Evolutionary conservation across 495 filamentous ascomycete species (phyloP).

Genomic region (Penicillium crystallinum): DNA sequence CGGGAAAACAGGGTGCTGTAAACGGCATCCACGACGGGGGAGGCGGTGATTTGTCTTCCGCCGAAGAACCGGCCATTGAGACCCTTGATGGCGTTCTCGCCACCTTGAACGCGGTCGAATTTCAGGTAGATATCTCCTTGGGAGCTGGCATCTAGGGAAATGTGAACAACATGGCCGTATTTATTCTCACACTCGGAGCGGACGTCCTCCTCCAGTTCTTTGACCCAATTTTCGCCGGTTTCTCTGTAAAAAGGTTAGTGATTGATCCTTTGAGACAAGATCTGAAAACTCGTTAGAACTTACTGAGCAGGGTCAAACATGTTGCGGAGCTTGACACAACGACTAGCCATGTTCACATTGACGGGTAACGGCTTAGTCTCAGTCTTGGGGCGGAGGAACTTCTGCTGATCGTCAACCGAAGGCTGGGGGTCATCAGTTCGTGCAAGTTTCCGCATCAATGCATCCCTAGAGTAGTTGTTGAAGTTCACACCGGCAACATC

Average conservation of each 20-base stretch:
- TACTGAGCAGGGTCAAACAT: slow-evolving; percentile 94
- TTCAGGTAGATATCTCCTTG: slow-evolving; percentile 97
- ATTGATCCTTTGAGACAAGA: neutral
- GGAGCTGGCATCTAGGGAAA: slow-evolving; percentile 87
- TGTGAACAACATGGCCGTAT: slow-evolving; percentile 98
- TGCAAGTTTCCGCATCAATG: slow-evolving; percentile 95
- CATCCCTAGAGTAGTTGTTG: slow-evolving; percentile 97
- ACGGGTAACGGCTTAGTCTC: slow-evolving; percentile 76
- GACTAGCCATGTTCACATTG: slow-evolving; percentile 86
- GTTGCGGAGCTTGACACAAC: slow-evolving; percentile 90
- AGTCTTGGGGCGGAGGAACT: slow-evolving; percentile 71
- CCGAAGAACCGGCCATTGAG: slow-evolving; percentile 96
- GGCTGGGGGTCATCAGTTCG: slow-evolving; percentile 82
- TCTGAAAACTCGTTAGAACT: slow-evolving; percentile 31
- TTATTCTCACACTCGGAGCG: slow-evolving; percentile 87
- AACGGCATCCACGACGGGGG: slow-evolving; percentile 94
- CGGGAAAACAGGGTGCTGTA: slow-evolving; percentile 96
- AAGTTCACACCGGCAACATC: slow-evolving; percentile 98
- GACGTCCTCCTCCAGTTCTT: slow-evolving; percentile 92
- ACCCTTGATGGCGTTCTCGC: slow-evolving; percentile 95
- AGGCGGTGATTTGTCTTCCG: slow-evolving; percentile 81
- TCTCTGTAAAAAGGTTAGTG: slow-evolving; percentile 60
- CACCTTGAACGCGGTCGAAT: slow-evolving; percentile 90
- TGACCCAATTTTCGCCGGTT: slow-evolving; percentile 82
- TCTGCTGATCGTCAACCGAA: slow-evolving; percentile 59